Conservation (phyloP, 1,284 basidiomycete genomes). For the Marasmius sp. region DNA sequence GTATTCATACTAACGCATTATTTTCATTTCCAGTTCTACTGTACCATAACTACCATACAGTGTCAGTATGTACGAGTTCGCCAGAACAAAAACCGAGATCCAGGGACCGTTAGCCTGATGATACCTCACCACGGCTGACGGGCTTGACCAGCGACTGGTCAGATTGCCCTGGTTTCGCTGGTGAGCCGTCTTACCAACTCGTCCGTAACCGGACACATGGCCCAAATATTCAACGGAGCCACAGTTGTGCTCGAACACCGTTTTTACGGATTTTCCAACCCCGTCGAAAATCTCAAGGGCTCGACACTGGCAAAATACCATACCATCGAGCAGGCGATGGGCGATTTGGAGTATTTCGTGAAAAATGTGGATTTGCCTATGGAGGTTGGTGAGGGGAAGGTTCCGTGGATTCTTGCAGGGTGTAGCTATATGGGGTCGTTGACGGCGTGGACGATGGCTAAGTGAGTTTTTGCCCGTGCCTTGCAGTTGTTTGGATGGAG, state of each 20-base stretch:
- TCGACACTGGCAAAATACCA: constrained; percentile 51
- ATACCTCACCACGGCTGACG: no score
- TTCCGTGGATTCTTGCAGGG: constrained; percentile 52
- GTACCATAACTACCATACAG: no score
- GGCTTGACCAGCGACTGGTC: no score
- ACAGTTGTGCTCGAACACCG: constrained; percentile 54
- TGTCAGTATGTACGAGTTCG: no score
- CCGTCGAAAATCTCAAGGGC: constrained; percentile 59
- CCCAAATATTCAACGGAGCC: constrained; percentile 63
- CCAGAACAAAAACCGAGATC: no score
- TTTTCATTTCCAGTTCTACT: no score
- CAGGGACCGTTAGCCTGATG: no score
- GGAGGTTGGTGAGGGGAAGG: constrained; percentile 53
- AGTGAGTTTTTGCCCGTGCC: constrained; percentile 40
- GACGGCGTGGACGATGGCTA: constrained; percentile 70
- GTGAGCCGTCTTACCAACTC: no score
- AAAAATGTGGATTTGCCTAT: constrained; percentile 65
- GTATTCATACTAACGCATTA: no score
- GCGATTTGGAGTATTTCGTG: constrained; percentile 71
- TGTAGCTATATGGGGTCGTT: constrained; percentile 54
- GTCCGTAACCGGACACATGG: constrained; percentile 69
- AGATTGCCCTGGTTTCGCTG: no score
- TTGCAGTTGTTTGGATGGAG: constrained; percentile 14
- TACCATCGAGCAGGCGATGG: constrained; percentile 71
- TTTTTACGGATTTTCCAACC: constrained; percentile 52